phyloP scores from a whole-genome alignment of 768 basidiomycete species.

The Boletus patriciae region DNA sequence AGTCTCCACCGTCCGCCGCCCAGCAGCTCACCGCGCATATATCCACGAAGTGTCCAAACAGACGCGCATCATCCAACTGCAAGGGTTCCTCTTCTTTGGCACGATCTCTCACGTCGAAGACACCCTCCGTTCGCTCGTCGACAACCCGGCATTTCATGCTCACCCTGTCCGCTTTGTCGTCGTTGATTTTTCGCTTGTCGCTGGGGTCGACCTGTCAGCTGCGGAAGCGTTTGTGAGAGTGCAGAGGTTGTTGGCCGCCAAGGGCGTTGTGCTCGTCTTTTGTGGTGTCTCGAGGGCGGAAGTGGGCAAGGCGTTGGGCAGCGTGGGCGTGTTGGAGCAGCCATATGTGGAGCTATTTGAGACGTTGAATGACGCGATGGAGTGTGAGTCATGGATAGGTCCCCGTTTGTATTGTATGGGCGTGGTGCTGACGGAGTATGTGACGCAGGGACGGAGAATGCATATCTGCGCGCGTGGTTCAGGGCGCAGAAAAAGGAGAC shows the following conservation, averaged over 20 bases:
- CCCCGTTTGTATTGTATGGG: constrained; percentile 1
- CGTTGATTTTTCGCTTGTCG: constrained; percentile 81
- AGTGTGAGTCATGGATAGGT: constrained; percentile 60
- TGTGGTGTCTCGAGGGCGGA: constrained; percentile 74
- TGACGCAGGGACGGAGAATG: constrained; percentile 84
- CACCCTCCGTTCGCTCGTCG: constrained; percentile 73
- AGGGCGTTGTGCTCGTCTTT: constrained; percentile 81
- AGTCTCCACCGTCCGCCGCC: constrained; percentile 89
- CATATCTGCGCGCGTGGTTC: constrained; percentile 82
- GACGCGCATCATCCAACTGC: constrained; percentile 83
- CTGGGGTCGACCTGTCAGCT: constrained; percentile 91
- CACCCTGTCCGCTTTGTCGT: constrained; percentile 89
- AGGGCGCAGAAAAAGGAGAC: constrained; percentile 60
- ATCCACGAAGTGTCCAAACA: constrained; percentile 91
- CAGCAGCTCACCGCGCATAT: constrained; percentile 83
- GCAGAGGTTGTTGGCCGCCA: constrained; percentile 73
- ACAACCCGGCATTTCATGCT: constrained; percentile 65
- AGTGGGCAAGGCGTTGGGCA: constrained; percentile 70
- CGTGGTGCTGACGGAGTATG: constrained; percentile 5
- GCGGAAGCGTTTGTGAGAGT: constrained; percentile 94
- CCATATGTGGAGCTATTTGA: constrained; percentile 79
- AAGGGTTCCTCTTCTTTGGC: constrained; percentile 93
- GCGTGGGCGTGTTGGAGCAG: constrained; percentile 78
- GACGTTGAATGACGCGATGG: constrained; percentile 86
- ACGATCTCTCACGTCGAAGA: constrained; percentile 91